phyloP scores from a whole-genome alignment of 2,329 filamentous ascomycete genomes.

The Paraconiothyrium brasiliense region DNA sequence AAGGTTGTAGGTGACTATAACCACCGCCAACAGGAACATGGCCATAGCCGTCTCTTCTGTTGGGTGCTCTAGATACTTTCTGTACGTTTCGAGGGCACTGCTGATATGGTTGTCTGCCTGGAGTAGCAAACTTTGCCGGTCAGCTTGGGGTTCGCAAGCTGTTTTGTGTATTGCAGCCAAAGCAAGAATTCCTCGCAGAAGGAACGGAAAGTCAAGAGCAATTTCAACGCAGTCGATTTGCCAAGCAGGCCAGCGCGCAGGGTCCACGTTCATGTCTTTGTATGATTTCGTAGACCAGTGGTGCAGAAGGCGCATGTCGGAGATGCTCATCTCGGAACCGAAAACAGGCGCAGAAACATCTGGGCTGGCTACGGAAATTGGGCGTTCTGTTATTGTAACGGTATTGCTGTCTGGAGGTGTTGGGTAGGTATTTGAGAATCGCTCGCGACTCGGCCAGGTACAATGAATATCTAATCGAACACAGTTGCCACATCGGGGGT shows the following conservation, averaged over 20 bases:
- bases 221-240: constrained; percentile 33
- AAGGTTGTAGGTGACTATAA: constrained; percentile 42
- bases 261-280: constrained; percentile 31
- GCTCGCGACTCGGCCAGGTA: constrained; percentile 35
- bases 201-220: constrained; percentile 39
- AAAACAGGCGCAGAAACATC: constrained; percentile 13
- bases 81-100: constrained; percentile 34
- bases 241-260: constrained; percentile 25
- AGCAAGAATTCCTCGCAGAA: constrained; percentile 42
- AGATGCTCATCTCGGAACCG: constrained; percentile 33
- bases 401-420: constrained; percentile 25
- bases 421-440: constrained; percentile 27
- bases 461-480: constrained; percentile 42
- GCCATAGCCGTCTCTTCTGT: constrained; percentile 32
- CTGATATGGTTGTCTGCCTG: constrained; percentile 43
- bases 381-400: constrained; percentile 20
- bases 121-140: constrained; percentile 32
- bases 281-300: constrained; percentile 38
- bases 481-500: constrained; percentile 43
- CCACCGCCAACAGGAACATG: constrained; percentile 42
- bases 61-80: constrained; percentile 34
- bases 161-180: constrained; percentile 42
- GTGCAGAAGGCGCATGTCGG: constrained; percentile 40
- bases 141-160: constrained; percentile 26
- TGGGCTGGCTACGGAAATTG: constrained; percentile 17